Evolutionary conservation across 352 stramenopile genomes (phyloP), one percentile per base, ranked within the genome.

Genomic region (Pythium sp.): DNA sequence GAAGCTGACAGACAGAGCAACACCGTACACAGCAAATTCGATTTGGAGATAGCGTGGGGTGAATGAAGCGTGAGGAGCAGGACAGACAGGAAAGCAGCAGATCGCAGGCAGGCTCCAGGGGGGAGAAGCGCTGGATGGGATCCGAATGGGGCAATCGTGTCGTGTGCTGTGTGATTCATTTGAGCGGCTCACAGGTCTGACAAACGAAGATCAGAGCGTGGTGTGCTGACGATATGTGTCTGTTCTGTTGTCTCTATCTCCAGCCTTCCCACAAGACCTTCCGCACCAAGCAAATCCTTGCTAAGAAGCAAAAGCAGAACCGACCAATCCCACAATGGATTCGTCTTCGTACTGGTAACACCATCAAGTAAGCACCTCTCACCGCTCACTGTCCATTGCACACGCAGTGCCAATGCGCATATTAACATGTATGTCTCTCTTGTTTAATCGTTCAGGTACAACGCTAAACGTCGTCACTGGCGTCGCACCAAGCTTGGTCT

Each of bases 221-320:
- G 14, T 57, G 30, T 63, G 49, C 51, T 63, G 28, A 60, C 55
- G 54, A 43, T 22, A 3, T 18, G 49, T 24, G 9, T 62, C 6
- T 67, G 22, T 73, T 49, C 9, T 49, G 24, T 68, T 15, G 63
- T 18, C 15, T 38, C 20, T 1, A 62, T 0, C 14, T 46, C 38
- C 64, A 99, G 98, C 97, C 98, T 76, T 99, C 98, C 69, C 97
- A 99, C 91, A 99, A 99, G 92, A 98, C 97, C 65, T 99, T 99
- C 92, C 91, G 97, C 79, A 99, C 96, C 70, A 99, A 99, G 97
- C 90, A 91, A 69, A 99, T 98, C 70, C 96, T 99, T 72, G 97
- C 96, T 74, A 99, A 99, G 90, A 99, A 99, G 97, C 84, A 96
- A 74, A 99, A 98, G 86, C 98, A 99, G 87, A 99, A 99, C 89